phyloP scores from a whole-genome alignment of 495 filamentous ascomycete species.

The Podospora conica region DNA sequence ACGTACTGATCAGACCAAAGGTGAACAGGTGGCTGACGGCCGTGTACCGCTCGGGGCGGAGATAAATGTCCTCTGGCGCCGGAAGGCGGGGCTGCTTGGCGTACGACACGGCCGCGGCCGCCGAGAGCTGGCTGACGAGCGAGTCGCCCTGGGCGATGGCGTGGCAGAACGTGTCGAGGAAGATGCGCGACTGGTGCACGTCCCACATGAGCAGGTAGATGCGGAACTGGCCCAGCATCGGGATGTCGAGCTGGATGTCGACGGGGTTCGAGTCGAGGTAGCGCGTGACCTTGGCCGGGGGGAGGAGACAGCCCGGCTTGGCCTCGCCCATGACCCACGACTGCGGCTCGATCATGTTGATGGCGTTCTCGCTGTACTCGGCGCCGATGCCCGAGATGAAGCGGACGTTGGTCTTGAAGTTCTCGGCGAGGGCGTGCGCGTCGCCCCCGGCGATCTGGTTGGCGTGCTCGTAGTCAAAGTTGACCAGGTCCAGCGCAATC shows the following conservation, averaged over 20 bases:
- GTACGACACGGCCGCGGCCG: conserved; percentile 47
- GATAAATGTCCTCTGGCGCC: conserved; percentile 50
- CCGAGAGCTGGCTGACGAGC: conserved; percentile 43
- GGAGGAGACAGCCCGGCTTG: conserved; percentile 53
- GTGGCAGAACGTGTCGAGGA: conserved; percentile 49
- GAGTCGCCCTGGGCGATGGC: conserved; percentile 36
- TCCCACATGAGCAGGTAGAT: conserved; percentile 59
- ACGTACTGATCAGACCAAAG: conserved; percentile 48
- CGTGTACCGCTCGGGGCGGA: conserved; percentile 56
- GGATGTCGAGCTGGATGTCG: conserved; percentile 66
- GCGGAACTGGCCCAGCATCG: conserved; percentile 61
- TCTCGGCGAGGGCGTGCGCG: conserved; percentile 48
- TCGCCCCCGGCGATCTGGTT: conserved; percentile 55
- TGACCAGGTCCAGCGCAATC: conserved; percentile 58
- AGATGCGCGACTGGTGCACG: conserved; percentile 43
- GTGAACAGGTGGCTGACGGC: conserved; percentile 54
- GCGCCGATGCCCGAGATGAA: conserved; percentile 64
- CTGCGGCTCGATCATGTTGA: conserved; percentile 42
- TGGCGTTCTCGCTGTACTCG: conserved; percentile 52
- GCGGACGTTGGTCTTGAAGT: conserved; percentile 59
- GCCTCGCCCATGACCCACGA: conserved; percentile 41
- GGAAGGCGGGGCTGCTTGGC: conserved; percentile 42
- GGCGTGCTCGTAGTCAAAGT: conserved; percentile 58
- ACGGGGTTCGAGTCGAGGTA: conserved; percentile 67
- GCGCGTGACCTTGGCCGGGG: conserved; percentile 57